These are phyloP conservation scores for Apiospora koreana DNA, from an alignment of 2,329 filamentous ascomycete species.

Conservation along the genomic window DNA sequence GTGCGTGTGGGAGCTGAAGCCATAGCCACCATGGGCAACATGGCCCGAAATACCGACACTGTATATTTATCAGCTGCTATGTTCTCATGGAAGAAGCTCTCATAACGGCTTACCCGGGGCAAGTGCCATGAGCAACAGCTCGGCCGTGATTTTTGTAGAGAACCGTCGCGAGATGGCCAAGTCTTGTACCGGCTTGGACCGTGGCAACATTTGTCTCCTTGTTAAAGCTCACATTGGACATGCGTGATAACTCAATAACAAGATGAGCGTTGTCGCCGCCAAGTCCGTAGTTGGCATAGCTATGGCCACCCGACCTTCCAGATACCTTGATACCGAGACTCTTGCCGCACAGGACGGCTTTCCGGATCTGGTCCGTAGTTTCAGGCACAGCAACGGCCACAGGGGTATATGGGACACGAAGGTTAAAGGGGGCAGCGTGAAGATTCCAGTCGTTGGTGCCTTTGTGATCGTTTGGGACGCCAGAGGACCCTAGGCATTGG, in stretches of 20 bases:
- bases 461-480: conserved; percentile 24
- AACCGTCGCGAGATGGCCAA: conserved; percentile 40
- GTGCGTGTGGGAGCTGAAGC: conserved; percentile 42
- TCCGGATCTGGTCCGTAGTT: conserved; percentile 42
- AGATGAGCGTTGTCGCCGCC: conserved; percentile 47
- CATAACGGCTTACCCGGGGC: conserved; percentile 37
- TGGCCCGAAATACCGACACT: conserved; percentile 40
- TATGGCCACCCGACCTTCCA: conserved; percentile 50
- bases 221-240: conserved; percentile 43
- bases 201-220: conserved; percentile 37
- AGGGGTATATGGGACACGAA: conserved; percentile 33
- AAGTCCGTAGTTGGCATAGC: conserved; percentile 46
- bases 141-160: conserved; percentile 34
- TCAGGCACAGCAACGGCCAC: conserved; percentile 43
- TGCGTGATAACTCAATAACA: conserved; percentile 45
- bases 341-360: conserved; percentile 45
- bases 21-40: conserved; percentile 38
- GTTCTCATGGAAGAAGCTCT: not conserved
- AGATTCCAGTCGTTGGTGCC: conserved; percentile 31
- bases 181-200: conserved; percentile 44
- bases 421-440: conserved; percentile 31
- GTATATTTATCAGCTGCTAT: not conserved
- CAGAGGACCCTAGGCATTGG: conserved; percentile 27
- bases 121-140: conserved; percentile 38
- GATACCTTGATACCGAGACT: conserved; percentile 43